Conservation (phyloP, 305 asterid genomes). For the Stenogyne calaminthoides region DNA sequence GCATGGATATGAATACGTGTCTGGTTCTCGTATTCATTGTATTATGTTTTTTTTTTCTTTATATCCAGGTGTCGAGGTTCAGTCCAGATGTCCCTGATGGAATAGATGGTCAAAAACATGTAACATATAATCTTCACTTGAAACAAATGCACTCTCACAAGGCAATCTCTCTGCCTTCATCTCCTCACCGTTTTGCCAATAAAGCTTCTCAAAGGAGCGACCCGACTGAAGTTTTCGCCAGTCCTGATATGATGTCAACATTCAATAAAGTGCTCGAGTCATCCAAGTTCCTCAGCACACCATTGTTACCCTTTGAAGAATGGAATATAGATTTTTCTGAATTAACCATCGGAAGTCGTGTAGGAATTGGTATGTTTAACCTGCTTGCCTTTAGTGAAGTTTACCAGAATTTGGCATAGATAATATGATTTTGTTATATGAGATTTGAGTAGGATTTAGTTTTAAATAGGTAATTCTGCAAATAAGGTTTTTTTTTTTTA, state of each 20-base stretch:
- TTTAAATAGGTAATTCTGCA: slow-evolving; percentile 8
- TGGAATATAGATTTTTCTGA: slow-evolving; percentile 92
- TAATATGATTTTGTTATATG: neutral
- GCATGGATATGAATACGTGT: slow-evolving; percentile 39
- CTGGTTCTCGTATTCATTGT: slow-evolving; percentile 23
- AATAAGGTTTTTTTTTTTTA: slow-evolving; percentile 3
- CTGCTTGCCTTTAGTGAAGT: slow-evolving; percentile 18
- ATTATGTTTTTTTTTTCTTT: slow-evolving; percentile 7
- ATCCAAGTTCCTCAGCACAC: slow-evolving; percentile 70
- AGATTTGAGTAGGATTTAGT: neutral
- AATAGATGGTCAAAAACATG: slow-evolving; percentile 46
- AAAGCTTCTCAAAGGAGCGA: slow-evolving; percentile 56
- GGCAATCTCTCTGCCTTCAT: slow-evolving; percentile 83
- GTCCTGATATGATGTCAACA: slow-evolving; percentile 59
- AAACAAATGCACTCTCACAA: slow-evolving; percentile 57
- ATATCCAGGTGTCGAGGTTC: slow-evolving; percentile 61
- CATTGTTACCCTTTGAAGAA: slow-evolving; percentile 75
- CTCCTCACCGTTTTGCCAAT: slow-evolving; percentile 58
- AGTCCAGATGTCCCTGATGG: slow-evolving; percentile 65
- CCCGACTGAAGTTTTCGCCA: slow-evolving; percentile 39
- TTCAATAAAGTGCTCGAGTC: slow-evolving; percentile 75
- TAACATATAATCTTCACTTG: slow-evolving; percentile 46
- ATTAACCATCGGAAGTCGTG: slow-evolving; percentile 76
- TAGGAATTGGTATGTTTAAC: slow-evolving; percentile 78
- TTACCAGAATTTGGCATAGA: slow-evolving; percentile 1